Evolutionary conservation across 345 rosid genomes (phyloP).

Genomic region (Arabidopsis thaliana): DNA sequence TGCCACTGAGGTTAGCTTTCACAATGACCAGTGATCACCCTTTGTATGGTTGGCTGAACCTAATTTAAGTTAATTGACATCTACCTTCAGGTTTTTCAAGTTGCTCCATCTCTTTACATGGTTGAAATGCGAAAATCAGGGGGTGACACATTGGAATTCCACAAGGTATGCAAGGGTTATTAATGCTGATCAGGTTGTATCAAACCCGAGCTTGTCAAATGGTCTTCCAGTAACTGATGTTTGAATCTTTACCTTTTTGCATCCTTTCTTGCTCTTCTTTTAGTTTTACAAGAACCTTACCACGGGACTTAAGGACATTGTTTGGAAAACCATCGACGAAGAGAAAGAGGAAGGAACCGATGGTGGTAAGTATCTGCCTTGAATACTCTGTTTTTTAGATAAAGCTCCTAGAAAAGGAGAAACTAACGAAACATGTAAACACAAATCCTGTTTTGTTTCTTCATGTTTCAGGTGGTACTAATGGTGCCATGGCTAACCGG

Average conservation of each 20-base stretch:
- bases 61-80: background rate
- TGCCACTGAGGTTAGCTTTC: slow-evolving; percentile 77
- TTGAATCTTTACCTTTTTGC: background rate
- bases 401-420: slow-evolving; percentile 19
- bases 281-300: slow-evolving; percentile 92
- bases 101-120: slow-evolving; percentile 97
- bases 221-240: slow-evolving; percentile 9
- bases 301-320: slow-evolving; percentile 88
- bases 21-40: slow-evolving; percentile 13
- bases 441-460: slow-evolving; percentile 24
- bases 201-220: background rate
- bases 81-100: slow-evolving; percentile 78
- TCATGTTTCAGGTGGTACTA: slow-evolving; percentile 39
- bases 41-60: slow-evolving; percentile 9
- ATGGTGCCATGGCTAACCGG: slow-evolving; percentile 35
- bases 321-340: slow-evolving; percentile 83
- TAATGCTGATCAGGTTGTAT: slow-evolving; percentile 2
- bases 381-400: slow-evolving; percentile 7
- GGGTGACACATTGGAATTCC: slow-evolving; percentile 97
- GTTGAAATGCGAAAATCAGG: slow-evolving; percentile 93
- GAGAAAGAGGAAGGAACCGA: slow-evolving; percentile 52
- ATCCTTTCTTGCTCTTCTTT: slow-evolving; percentile 9
- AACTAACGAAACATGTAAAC: slow-evolving; percentile 10
- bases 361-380: slow-evolving; percentile 37
- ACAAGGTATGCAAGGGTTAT: slow-evolving; percentile 61